Base-by-base conservation (phyloP, 129 eudicot genomes). In the Smallanthus sonchifolius region DNA sequence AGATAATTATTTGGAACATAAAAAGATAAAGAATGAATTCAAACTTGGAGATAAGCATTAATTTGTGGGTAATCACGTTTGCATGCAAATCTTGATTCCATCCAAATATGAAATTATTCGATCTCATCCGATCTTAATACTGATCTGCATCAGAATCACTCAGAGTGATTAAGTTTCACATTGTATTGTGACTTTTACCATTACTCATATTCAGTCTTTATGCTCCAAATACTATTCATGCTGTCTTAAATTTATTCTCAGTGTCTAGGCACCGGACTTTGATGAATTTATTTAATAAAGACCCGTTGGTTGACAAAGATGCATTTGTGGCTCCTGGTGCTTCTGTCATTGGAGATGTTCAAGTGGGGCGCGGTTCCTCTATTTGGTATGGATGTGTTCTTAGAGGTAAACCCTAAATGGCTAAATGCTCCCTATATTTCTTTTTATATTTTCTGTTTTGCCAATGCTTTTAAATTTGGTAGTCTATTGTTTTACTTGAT, bases 261-360 rank as follows among this genome's bases (percentile, higher is more conserved):
- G 98, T 93, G 65, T 93, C 98, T 49, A 84, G 92, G 92, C 98
- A 93, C 73, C 84, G 92, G 74, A 93, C 96, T 15, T 83, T 93
- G 74, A 90, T 93, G 98, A 90, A 84, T 75, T n/a, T 88, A 39
- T 86, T 78, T 78, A 89, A 86, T 68, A 93, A 90, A 87, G 82
- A 74, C 73, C 98, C 98, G 4, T 70, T 51, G 82, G 89, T 88
- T 80, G 89, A 86, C 80, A 86, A 83, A 76, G 86, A 86, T 39
- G 97, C 92, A 7, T 93, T 93, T 86, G 90, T 93, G 65, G 98
- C 98, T 55, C 98, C 98, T 39, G 88, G 96, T 80, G 98, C 98
- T 54, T 93, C 98, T 67, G 70, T 93, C 73, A 82, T 77, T 72
- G 98, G 98, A 64, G 92, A 93, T 86, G 95, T 93, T 84, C 86